Percentiles rank a stretch among this genome's conserved stretches.
Conservation (phyloP, 2,329 filamentous ascomycete species). For the Colletotrichum sp. region DNA sequence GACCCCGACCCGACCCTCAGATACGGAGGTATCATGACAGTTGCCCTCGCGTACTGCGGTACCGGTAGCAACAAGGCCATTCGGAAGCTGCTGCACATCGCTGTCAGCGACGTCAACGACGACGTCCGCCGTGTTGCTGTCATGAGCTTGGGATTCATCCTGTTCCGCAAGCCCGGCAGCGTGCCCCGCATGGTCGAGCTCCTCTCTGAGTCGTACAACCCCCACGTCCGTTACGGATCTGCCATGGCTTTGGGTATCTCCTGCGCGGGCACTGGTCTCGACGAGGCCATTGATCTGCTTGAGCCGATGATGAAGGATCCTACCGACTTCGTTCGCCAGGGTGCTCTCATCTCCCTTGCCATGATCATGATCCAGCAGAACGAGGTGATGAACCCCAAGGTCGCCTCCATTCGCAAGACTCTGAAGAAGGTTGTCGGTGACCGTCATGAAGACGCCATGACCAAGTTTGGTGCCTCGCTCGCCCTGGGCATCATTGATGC, state of each 20-base stretch:
- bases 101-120: conserved; percentile 97
- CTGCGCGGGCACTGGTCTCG: conserved; percentile 92
- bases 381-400: conserved; percentile 98
- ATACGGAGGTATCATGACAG: conserved; percentile 98
- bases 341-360: conserved; percentile 88
- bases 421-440: conserved; percentile 94
- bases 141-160: conserved; percentile 96
- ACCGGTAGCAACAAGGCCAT: conserved; percentile 99
- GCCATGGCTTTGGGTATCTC: conserved; percentile 99
- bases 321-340: conserved; percentile 96
- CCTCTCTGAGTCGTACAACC: conserved; percentile 97
- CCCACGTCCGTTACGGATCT: conserved; percentile 95
- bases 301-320: conserved; percentile 99
- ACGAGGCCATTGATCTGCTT: conserved; percentile 94
- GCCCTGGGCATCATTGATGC: conserved; percentile 98
- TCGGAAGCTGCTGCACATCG: conserved; percentile 90
- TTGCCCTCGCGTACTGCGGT: conserved; percentile 95
- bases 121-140: conserved; percentile 96
- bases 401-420: conserved; percentile 86
- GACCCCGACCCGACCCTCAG: conserved; percentile 93
- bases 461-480: conserved; percentile 94
- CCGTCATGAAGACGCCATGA: conserved; percentile 98
- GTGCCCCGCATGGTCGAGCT: conserved; percentile 99
- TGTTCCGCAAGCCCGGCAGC: conserved; percentile 96
- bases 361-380: conserved; percentile 99